Conservation (phyloP, 108 stramenopile species). For the Discostella pseudostelligera region DNA sequence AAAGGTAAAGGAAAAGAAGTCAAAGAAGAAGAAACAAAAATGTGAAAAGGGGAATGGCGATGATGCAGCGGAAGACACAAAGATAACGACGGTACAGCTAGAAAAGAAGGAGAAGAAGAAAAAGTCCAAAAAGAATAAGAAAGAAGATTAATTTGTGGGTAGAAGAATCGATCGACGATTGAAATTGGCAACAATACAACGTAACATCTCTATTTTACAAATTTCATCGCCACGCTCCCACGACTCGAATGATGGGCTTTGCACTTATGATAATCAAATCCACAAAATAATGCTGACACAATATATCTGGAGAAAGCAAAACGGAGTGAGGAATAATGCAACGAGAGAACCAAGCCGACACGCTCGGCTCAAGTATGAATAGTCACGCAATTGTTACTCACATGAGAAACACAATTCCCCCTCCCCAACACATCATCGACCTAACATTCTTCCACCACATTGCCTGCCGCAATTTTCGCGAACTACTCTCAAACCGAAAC, state of each 20-base stretch:
- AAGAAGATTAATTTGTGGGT: background rate
- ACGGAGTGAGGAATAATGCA: background rate
- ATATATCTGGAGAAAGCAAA: constrained; percentile 30
- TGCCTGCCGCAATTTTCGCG: constrained; percentile 68
- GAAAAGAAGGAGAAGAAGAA: constrained; percentile 12
- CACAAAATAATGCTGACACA: constrained; percentile 65
- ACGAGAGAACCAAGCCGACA: no score
- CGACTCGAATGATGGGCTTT: constrained; percentile 29
- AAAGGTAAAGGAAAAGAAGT: constrained; percentile 21
- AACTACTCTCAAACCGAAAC: constrained; percentile 87
- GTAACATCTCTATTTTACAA: constrained; percentile 11
- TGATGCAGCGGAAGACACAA: constrained; percentile 3
- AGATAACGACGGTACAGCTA: background rate
- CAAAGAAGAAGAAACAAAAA: constrained; percentile 26
- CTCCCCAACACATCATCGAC: constrained; percentile 51
- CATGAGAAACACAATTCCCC: constrained; percentile 59
- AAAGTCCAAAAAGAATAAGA: constrained; percentile 19
- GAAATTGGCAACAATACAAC: background rate
- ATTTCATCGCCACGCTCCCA: background rate
- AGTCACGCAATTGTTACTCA: constrained; percentile 2
- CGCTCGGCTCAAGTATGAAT: no score
- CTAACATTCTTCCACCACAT: constrained; percentile 92
- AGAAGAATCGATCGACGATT: background rate
- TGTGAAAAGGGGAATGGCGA: constrained; percentile 12
- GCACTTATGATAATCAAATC: constrained; percentile 70